Evolutionary conservation across 768 basidiomycete species (phyloP).

Genomic region (Phylloporus sp.): DNA sequence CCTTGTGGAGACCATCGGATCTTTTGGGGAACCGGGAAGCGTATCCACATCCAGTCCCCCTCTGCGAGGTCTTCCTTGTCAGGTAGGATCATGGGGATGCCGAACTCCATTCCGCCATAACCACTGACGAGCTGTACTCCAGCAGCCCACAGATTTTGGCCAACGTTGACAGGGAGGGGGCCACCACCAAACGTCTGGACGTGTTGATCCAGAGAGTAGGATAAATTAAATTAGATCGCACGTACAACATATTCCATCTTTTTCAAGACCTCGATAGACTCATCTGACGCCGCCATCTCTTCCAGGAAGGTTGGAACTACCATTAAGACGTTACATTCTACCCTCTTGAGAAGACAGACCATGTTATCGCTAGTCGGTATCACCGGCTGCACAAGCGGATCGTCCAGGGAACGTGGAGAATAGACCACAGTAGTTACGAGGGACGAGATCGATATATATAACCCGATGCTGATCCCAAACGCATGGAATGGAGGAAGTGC

Average conservation of each 20-base stretch:
- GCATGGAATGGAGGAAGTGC: constrained; percentile 27
- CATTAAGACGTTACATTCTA: constrained; percentile 28
- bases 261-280: constrained; percentile 23
- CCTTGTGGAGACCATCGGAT: constrained; percentile 31
- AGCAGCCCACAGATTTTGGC: constrained; percentile 30
- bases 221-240: background rate
- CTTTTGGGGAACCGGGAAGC: constrained; percentile 18
- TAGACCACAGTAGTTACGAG: constrained; percentile 21
- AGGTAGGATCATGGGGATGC: constrained; percentile 1
- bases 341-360: constrained; percentile 30
- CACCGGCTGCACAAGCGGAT: constrained; percentile 27
- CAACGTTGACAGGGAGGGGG: constrained; percentile 32
- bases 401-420: constrained; percentile 21
- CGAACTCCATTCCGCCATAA: constrained; percentile 36
- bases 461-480: constrained; percentile 13
- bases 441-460: constrained; percentile 19
- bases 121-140: constrained; percentile 31
- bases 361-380: constrained; percentile 38
- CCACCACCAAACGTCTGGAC: constrained; percentile 37
- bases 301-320: constrained; percentile 38
- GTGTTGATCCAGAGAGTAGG: background rate
- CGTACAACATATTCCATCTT: constrained; percentile 28
- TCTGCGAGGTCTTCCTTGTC: constrained; percentile 11
- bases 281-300: constrained; percentile 28
- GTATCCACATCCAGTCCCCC: constrained; percentile 36